Evolutionary conservation across 176 grass and related monocot species (phyloP), one percentile per base, ranked within the genome.

Genomic region (Carex parvula): DNA sequence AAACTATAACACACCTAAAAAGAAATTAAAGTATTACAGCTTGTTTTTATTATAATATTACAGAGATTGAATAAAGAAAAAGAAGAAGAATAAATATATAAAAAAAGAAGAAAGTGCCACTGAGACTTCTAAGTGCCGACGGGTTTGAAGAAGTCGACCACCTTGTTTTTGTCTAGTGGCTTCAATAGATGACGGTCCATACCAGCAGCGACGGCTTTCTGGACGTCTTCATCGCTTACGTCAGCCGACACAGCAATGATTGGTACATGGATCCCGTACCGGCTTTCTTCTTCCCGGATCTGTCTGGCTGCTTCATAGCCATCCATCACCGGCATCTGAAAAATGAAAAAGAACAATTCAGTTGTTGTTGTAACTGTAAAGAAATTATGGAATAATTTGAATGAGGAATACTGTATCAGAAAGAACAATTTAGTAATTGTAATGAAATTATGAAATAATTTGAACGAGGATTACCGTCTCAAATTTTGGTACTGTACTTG

Each of bases 251-350:
- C 54, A n/a, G 94, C 90, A 0, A 97, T 89, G 16, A 97, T 92
- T 0, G 90, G 90, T 18, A 87, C 83, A 48, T 61, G 90, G 11
- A 92, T 69, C 4, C 78, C 87, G 0, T 91, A 84, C 48, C 1
- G 72, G 0, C 20, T 88, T 94, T 94, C 94, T 64, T 94, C 90
- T 72, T 92, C 81, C 0, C 94, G 88, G 52, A 97, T 94, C 30
- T 35, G 53, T 59, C 58, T 92, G 3, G 94, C 94, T 18, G 94
- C 90, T 74, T 94, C 92, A 63, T 94, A 94, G 44, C 94, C 94
- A 53, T 97, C 83, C 85, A 97, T 94, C 52, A 87, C 29, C 20
- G 90, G 92, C 92, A 94, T 94, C 94, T 97, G 66, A 77, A 84
- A 55, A 41, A 84, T 8, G 46, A 11, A 64, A 69, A 7, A 58